Percentiles rank a stretch among this genome's conserved stretches.
Conservation (phyloP, 805 yeast species). For the Zygoascus bituminiphila region DNA sequence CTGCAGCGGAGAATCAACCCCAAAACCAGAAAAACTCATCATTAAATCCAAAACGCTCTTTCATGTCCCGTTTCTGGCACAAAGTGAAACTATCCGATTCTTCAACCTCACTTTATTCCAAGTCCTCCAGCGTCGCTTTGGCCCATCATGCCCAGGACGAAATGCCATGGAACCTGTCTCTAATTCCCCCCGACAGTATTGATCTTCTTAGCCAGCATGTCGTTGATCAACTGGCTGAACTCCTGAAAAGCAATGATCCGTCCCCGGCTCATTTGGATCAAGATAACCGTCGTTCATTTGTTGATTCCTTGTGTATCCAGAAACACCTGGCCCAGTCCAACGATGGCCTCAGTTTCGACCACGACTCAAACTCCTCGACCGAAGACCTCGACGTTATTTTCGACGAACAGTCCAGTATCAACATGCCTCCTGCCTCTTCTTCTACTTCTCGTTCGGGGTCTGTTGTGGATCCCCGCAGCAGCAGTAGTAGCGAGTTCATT, state of each 20-base stretch:
- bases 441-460: too few relatives aligned
- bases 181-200: neutral
- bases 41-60: neutral
- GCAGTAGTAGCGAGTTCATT: neutral
- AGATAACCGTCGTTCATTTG: conserved; percentile 4
- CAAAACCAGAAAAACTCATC: neutral
- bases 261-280: neutral
- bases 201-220: neutral
- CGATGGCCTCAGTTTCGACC: neutral
- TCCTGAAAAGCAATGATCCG: conserved; percentile 5
- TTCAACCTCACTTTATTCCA: neutral
- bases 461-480: too few relatives aligned
- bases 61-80: neutral
- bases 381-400: neutral
- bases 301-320: conserved; percentile 14
- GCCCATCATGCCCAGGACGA: too few relatives aligned
- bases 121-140: too few relatives aligned
- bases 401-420: neutral
- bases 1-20: too few relatives aligned
- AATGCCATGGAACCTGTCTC: neutral
- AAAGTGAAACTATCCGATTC: neutral
- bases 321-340: conserved; percentile 7
- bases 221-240: neutral
- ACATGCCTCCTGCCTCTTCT: too few relatives aligned
- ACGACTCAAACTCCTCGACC: neutral